phyloP scores from a whole-genome alignment of 768 basidiomycete species.

The Russula abietina region DNA sequence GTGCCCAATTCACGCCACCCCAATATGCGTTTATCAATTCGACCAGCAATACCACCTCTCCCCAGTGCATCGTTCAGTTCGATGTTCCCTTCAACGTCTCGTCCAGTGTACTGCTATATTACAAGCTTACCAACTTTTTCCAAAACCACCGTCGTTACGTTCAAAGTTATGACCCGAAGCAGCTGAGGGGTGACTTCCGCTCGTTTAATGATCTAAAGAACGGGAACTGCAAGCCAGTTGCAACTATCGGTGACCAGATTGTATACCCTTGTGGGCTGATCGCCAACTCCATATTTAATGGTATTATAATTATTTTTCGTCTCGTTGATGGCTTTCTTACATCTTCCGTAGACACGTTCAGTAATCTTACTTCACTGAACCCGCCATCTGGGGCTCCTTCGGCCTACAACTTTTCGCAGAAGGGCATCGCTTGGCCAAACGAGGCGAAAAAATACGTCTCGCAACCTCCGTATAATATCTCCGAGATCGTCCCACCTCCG shows the following conservation, averaged over 20 bases:
- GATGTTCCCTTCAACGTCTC: slow-evolving; percentile 71
- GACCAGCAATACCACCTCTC: slow-evolving; percentile 36
- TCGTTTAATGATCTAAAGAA: slow-evolving; percentile 44
- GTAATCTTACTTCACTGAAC: slow-evolving; percentile 53
- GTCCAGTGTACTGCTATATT: slow-evolving; percentile 83
- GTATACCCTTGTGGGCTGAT: slow-evolving; percentile 97
- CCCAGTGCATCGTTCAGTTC: slow-evolving; percentile 77
- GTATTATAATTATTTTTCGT: slow-evolving; percentile 36
- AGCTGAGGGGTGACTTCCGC: slow-evolving; percentile 71
- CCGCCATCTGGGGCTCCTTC: slow-evolving; percentile 39
- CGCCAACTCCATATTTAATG: slow-evolving; percentile 96
- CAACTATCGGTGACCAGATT: slow-evolving; percentile 36
- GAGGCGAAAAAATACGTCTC: slow-evolving; percentile 85
- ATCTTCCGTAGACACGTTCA: slow-evolving; percentile 63
- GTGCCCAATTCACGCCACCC: slow-evolving; percentile 47
- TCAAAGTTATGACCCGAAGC: slow-evolving; percentile 78
- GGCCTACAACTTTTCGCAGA: slow-evolving; percentile 67
- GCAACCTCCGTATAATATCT: slow-evolving; percentile 54
- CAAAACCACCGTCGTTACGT: slow-evolving; percentile 99
- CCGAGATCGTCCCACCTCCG: slow-evolving; percentile 81
- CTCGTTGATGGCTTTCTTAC: not conserved
- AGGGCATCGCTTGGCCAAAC: slow-evolving; percentile 92
- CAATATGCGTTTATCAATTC: slow-evolving; percentile 65
- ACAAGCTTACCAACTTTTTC: slow-evolving; percentile 93
- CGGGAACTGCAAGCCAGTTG: slow-evolving; percentile 88